Evolutionary conservation across 345 rosid genomes (phyloP).

Genomic region (Corchorus olitorius): DNA sequence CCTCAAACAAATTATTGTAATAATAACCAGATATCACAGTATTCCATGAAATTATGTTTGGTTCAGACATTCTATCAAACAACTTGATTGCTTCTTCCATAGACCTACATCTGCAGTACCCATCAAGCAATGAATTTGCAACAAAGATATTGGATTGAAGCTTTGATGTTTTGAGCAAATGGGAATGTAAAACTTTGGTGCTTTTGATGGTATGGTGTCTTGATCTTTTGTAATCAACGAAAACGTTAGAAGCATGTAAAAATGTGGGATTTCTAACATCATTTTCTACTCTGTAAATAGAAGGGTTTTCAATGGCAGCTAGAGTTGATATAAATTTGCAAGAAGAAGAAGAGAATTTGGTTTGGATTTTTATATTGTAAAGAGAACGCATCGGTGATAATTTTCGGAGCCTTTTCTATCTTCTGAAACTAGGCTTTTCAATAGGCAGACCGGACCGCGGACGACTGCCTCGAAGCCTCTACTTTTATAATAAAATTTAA

Average conservation of each 20-base stretch:
- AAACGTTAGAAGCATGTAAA: conserved; percentile 43
- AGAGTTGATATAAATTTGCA: conserved; percentile 34
- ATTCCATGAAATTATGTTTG: conserved; percentile 65
- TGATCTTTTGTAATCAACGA: conserved; percentile 40
- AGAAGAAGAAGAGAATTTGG: conserved; percentile 26
- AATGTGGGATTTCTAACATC: conserved; percentile 24
- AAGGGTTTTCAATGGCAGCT: conserved; percentile 28
- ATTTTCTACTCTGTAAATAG: conserved; percentile 1
- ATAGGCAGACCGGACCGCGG: background rate
- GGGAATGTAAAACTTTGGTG: conserved; percentile 48
- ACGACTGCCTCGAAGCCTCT: background rate
- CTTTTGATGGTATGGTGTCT: conserved; percentile 29
- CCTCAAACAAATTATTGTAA: conserved; percentile 33
- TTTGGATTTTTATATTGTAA: conserved; percentile 26
- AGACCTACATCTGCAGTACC: conserved; percentile 52
- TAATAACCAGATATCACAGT: conserved; percentile 59
- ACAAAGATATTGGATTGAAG: conserved; percentile 38
- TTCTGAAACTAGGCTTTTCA: background rate
- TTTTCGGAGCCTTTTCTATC: background rate
- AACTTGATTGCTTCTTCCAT: conserved; percentile 52
- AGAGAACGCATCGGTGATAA: conserved; percentile 40
- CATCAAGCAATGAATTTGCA: conserved; percentile 47
- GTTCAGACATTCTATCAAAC: conserved; percentile 62
- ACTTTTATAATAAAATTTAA: too few relatives aligned
- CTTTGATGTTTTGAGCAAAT: conserved; percentile 40